A percentile compares a stretch with the other conserved stretches of the same genome.
Conservation (phyloP, 805 yeast genomes). For the Clavispora asparagi region DNA sequence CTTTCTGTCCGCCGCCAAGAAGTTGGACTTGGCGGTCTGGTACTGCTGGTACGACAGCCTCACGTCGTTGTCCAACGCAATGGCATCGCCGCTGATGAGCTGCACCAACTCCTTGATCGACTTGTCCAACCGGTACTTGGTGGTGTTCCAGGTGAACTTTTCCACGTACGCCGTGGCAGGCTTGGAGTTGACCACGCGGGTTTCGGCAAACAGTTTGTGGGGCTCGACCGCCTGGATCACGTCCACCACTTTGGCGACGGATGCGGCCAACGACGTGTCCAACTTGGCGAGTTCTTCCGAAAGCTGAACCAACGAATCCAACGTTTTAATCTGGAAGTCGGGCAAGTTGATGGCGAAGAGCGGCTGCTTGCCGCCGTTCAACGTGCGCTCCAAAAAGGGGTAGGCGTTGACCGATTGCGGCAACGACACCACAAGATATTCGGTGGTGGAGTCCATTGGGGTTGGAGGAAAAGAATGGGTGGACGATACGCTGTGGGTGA, state of each 20-base stretch:
- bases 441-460: conserved; percentile 31
- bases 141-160: conserved; percentile 80
- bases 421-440: conserved; percentile 52
- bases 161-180: conserved; percentile 62
- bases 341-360: conserved; percentile 63
- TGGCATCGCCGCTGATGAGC: conserved; percentile 67
- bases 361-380: conserved; percentile 55
- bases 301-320: conserved; percentile 85
- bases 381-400: conserved; percentile 51
- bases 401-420: conserved; percentile 47
- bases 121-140: conserved; percentile 81
- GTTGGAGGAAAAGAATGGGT: background rate
- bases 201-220: conserved; percentile 18
- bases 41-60: conserved; percentile 69
- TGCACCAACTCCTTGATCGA: conserved; percentile 72
- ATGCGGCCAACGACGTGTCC: conserved; percentile 69
- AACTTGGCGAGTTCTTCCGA: conserved; percentile 82
- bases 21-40: conserved; percentile 75
- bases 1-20: conserved; percentile 86
- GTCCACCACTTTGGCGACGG: conserved; percentile 74
- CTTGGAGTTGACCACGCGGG: conserved; percentile 38
- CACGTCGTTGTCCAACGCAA: conserved; percentile 80
- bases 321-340: conserved; percentile 86
- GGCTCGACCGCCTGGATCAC: conserved; percentile 44
- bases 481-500: background rate